These are phyloP conservation scores for Xylogone sp. DNA, from an alignment of 2,329 filamentous ascomycete genomes.

Conservation along the genomic window DNA sequence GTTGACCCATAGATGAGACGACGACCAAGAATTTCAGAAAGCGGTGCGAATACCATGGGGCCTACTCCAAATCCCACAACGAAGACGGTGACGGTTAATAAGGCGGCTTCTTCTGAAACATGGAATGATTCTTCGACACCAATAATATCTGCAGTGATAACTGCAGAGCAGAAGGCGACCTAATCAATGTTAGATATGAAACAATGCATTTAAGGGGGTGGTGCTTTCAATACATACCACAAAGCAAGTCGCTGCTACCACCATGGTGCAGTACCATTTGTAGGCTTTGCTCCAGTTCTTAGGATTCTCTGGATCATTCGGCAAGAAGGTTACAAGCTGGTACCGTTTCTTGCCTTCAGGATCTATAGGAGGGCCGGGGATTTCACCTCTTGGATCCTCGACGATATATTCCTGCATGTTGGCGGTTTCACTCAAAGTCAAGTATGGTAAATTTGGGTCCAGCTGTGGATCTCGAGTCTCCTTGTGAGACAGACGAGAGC, in stretches of 20 bases:
- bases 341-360: conserved; percentile 32
- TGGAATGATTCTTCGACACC: conserved; percentile 61
- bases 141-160: conserved; percentile 72
- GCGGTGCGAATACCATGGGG: conserved; percentile 75
- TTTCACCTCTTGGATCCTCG: conserved; percentile 59
- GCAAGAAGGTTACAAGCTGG: conserved; percentile 67
- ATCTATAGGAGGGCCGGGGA: conserved; percentile 30
- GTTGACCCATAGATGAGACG: conserved; percentile 57
- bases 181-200: too few species aligned
- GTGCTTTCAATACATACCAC: conserved; percentile 42
- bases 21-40: conserved; percentile 73
- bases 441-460: conserved; percentile 59
- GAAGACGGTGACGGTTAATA: conserved; percentile 72
- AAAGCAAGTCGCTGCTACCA: conserved; percentile 73
- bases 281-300: conserved; percentile 79
- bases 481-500: conserved; percentile 18
- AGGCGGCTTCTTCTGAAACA: conserved; percentile 67
- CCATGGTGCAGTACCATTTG: conserved; percentile 86
- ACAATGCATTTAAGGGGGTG: too few species aligned
- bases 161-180: conserved; percentile 56
- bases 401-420: conserved; percentile 65
- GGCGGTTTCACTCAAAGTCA: conserved; percentile 55
- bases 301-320: conserved; percentile 71
- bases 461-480: conserved; percentile 21
- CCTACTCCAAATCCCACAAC: conserved; percentile 78